These are phyloP conservation scores for Trametes sanguinea DNA, from an alignment of 768 basidiomycete species.

Conservation along the genomic window DNA sequence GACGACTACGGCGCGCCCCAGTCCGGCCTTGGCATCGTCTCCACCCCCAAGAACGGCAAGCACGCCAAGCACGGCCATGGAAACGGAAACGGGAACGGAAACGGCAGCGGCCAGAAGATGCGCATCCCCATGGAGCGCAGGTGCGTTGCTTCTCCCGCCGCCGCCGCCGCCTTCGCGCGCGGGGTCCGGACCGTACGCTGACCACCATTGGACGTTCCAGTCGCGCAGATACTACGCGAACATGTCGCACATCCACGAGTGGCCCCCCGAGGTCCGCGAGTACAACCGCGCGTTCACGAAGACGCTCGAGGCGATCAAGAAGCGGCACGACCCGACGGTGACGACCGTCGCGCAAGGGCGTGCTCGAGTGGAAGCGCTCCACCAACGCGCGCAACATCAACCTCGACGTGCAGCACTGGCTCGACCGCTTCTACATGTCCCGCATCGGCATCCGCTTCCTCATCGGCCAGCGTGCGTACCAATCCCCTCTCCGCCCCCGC, in stretches of 20 bases:
- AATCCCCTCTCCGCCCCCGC: neutral
- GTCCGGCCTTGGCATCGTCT: conserved; percentile 23
- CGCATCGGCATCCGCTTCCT: conserved; percentile 95
- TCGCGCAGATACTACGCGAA: conserved; percentile 80
- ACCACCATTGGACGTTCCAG: neutral
- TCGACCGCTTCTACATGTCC: conserved; percentile 96
- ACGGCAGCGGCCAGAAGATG: conserved; percentile 53
- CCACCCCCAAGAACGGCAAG: conserved; percentile 28
- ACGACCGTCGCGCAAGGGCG: conserved; percentile 96
- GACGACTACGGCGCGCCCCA: conserved; percentile 27
- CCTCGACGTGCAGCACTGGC: conserved; percentile 89
- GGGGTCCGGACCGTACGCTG: conserved; percentile 1
- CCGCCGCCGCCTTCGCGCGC: neutral
- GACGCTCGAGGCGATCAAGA: conserved; percentile 85
- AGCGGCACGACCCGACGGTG: conserved; percentile 94
- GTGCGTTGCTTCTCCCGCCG: conserved; percentile 40
- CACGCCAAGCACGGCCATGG: no score
- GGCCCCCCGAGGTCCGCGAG: conserved; percentile 92
- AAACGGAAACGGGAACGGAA: conserved; percentile 38
- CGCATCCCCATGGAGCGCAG: conserved; percentile 85
- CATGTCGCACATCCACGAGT: conserved; percentile 63
- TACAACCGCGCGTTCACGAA: conserved; percentile 93
- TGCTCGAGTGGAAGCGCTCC: conserved; percentile 91
- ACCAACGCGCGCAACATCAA: conserved; percentile 73
- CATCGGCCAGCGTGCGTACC: conserved; percentile 82